Percentiles rank a stretch among this genome's conserved stretches.
Conservation (phyloP, 192 early-diverging fungal species). For the Coemansia sp. region DNA sequence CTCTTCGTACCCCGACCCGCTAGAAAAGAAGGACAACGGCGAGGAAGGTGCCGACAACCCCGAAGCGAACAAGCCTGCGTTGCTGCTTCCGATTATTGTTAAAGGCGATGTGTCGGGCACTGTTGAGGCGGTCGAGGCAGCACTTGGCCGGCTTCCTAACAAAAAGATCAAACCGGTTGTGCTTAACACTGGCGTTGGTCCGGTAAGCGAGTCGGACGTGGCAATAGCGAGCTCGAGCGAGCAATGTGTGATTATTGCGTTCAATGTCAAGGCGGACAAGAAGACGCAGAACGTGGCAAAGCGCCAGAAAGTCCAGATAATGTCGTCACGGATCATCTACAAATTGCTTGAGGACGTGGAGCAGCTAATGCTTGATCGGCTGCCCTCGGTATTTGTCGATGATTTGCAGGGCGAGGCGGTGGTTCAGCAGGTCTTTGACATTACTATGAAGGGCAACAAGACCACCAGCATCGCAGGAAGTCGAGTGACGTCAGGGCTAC, state of each 20-base stretch:
- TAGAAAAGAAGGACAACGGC: conserved; percentile 21
- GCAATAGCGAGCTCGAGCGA: conserved; percentile 60
- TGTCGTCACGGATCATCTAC: conserved; percentile 84
- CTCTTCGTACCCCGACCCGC: conserved; percentile 54
- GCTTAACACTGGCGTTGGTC: conserved; percentile 77
- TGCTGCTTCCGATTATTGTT: conserved; percentile 43
- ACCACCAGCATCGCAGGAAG: conserved; percentile 78
- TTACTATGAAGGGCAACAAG: conserved; percentile 71
- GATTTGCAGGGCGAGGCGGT: conserved; percentile 88
- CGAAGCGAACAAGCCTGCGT: neutral
- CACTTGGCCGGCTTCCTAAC: conserved; percentile 70
- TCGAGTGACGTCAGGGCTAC: conserved; percentile 70
- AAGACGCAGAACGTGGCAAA: conserved; percentile 62
- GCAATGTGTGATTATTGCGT: conserved; percentile 71
- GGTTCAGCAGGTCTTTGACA: conserved; percentile 78
- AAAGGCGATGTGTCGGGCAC: conserved; percentile 89
- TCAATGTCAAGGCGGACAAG: conserved; percentile 86
- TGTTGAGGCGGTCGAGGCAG: conserved; percentile 79
- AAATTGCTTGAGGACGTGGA: conserved; percentile 90
- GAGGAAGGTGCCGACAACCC: neutral
- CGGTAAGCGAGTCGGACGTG: conserved; percentile 84
- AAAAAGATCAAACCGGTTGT: conserved; percentile 74
- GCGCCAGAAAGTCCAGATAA: conserved; percentile 62
- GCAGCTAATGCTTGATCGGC: conserved; percentile 63
- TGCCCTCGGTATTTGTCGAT: conserved; percentile 74